phyloP scores from a whole-genome alignment of 305 asterid genomes.

The Solanum hybrid region DNA sequence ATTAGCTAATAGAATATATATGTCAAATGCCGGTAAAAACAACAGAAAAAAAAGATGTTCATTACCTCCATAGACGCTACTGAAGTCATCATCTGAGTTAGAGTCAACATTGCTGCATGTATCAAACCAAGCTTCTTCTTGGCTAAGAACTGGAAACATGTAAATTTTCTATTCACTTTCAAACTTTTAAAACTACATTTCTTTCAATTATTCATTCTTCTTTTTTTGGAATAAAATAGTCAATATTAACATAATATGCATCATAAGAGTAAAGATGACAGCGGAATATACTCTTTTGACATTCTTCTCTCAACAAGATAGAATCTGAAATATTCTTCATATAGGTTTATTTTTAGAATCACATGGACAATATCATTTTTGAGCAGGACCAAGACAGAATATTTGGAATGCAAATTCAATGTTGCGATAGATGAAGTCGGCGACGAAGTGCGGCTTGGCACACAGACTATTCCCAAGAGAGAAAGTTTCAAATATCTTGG shows the following conservation, averaged over 20 bases:
- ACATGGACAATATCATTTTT: background rate
- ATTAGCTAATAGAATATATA: background rate
- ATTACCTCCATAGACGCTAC: constrained; percentile 90
- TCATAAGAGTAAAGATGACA: background rate
- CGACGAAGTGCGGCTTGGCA: background rate
- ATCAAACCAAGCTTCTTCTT: constrained; percentile 92
- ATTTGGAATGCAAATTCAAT: background rate
- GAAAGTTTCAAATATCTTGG: background rate
- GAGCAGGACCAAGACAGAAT: background rate
- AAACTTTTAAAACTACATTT: background rate
- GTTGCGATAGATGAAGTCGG: background rate
- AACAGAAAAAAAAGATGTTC: background rate
- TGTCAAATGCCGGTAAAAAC: background rate
- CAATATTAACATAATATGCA: background rate
- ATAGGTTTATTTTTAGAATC: background rate
- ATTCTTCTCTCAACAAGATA: background rate
- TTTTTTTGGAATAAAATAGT: background rate
- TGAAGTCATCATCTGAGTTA: constrained; percentile 79
- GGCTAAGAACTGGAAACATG: constrained; percentile 49
- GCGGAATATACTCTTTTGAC: background rate
- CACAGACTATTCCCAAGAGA: background rate
- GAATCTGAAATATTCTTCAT: background rate
- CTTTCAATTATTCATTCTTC: background rate
- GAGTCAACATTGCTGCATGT: constrained; percentile 75
- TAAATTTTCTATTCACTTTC: background rate